A percentile compares a stretch with the other conserved stretches of the same genome.
Conservation (phyloP, 1,284 basidiomycete genomes). For the Ustilago cynodontis region DNA sequence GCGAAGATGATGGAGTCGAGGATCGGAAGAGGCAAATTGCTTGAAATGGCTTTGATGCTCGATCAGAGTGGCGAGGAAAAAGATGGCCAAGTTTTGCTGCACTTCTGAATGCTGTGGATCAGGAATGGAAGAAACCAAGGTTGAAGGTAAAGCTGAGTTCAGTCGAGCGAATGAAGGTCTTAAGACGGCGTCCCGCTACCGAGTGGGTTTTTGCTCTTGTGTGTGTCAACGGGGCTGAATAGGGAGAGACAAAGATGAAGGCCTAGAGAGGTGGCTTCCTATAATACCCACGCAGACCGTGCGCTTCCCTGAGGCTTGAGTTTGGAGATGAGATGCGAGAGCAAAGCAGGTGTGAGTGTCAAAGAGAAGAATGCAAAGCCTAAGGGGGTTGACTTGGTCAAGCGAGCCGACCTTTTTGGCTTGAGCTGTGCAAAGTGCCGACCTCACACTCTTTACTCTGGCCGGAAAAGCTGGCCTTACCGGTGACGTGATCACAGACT, state of each 20-base stretch:
- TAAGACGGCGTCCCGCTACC: not conserved
- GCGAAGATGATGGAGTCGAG: not conserved
- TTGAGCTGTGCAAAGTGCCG: too few species aligned
- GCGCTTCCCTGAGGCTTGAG: not conserved
- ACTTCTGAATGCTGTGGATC: too few species aligned
- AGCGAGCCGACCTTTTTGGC: not conserved
- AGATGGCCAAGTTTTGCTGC: not conserved
- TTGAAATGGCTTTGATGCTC: not conserved
- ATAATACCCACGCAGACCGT: not conserved
- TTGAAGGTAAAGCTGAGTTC: too few species aligned
- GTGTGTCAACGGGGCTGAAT: not conserved
- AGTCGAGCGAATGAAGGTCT: slow-evolving; percentile 5
- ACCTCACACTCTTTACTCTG: too few species aligned
- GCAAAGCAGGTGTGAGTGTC: not conserved
- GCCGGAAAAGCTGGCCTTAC: too few species aligned
- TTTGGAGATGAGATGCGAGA: not conserved
- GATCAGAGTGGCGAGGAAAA: not conserved
- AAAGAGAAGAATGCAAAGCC: not conserved
- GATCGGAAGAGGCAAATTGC: slow-evolving; percentile 6
- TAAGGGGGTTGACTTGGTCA: too few species aligned
- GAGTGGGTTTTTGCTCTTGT: slow-evolving; percentile 3
- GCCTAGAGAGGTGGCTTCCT: not conserved
- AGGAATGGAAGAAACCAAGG: too few species aligned
- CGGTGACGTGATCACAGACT: too few species aligned
- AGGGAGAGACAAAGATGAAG: not conserved